phyloP scores from a whole-genome alignment of 2,329 filamentous ascomycete genomes.

The Diplocarpon mali region DNA sequence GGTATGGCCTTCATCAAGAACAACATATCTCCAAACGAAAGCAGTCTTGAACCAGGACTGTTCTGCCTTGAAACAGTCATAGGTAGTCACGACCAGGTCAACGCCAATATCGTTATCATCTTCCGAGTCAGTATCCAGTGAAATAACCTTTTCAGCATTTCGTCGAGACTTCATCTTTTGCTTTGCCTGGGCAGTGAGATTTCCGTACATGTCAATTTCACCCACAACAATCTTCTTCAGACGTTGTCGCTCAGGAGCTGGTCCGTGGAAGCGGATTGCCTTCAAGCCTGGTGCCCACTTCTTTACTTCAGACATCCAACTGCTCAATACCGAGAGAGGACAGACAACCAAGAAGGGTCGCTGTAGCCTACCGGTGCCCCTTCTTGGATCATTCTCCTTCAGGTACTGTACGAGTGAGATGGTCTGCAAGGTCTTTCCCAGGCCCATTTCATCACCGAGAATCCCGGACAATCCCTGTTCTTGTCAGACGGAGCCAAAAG shows the following conservation, averaged over 20 bases:
- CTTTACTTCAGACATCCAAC: constrained; percentile 36
- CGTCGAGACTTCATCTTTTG: constrained; percentile 17
- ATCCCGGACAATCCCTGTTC: constrained; percentile 31
- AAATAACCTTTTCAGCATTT: constrained; percentile 16
- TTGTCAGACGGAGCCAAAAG: background rate
- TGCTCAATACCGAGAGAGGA: constrained; percentile 38
- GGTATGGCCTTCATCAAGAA: constrained; percentile 42
- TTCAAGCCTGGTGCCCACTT: constrained; percentile 39
- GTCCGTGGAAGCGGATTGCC: constrained; percentile 37
- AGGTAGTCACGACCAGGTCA: constrained; percentile 39
- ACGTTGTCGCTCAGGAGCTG: constrained; percentile 31
- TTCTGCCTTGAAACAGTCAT: constrained; percentile 36
- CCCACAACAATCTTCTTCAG: constrained; percentile 37
- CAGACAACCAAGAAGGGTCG: constrained; percentile 37
- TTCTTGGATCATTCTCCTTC: constrained; percentile 29
- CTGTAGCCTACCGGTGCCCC: constrained; percentile 28
- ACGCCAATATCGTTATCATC: constrained; percentile 23
- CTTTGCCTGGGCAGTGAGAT: constrained; percentile 25
- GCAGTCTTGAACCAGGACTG: constrained; percentile 38
- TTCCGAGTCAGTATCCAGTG: constrained; percentile 22
- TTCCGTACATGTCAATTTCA: constrained; percentile 34
- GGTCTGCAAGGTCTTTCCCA: constrained; percentile 39
- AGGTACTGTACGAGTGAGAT: constrained; percentile 38
- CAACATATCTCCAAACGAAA: constrained; percentile 41
- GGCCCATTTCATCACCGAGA: constrained; percentile 39